Base-by-base conservation (phyloP, 2,329 filamentous ascomycete genomes). In the Aspergillus terreus region DNA sequence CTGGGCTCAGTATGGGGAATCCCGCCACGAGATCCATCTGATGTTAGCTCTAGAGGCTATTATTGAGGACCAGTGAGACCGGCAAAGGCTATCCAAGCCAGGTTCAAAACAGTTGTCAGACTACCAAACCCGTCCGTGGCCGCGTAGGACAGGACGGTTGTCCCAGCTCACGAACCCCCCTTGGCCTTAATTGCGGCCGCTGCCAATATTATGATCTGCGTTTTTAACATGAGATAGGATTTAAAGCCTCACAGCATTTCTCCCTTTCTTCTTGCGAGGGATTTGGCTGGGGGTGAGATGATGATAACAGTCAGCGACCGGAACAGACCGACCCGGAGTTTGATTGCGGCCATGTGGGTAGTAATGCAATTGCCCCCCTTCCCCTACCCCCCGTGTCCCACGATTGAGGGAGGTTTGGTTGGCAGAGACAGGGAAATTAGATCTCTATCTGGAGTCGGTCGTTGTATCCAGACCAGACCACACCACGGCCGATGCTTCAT, bases 161-260 rank as follows among this genome's bases (percentile, higher is more conserved):
- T 38, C 14, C 15, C n/a, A n/a, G 23, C 23, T 17, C 35, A n/a
- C 6, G 19, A 38, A 38, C 14, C 40, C 40, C 40, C 15, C 10
- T 21, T 21, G 40, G 11, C 40, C 15, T 19, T 42, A 4, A 15
- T 23, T 42, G 40, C 23, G 15, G n/a, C 23, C 44, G 15, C 27
- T 25, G 17, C 40, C 25, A 21, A 35, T 44, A 51, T 51, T 51
- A 40, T 35, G 50, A 51, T 51, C 50, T 47, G 46, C 50, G 38
- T 6, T 44, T 44, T 23, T n/a, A 38, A 12, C 21, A n/a, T 27
- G 10, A n/a, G 50, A 38, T 21, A 23, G 21, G 21, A 47, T 44
- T 41, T 4, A 33, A 44, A 51, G 45, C 40, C 45, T 44, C 41
- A 44, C 19, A 36, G 17, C 27, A 32, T 38, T 6, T n/a, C 15